Evolutionary conservation across 2,329 filamentous ascomycete genomes (phyloP), one percentile per base, ranked within the genome.

Genomic region (Aspergillus puulaauensis): DNA sequence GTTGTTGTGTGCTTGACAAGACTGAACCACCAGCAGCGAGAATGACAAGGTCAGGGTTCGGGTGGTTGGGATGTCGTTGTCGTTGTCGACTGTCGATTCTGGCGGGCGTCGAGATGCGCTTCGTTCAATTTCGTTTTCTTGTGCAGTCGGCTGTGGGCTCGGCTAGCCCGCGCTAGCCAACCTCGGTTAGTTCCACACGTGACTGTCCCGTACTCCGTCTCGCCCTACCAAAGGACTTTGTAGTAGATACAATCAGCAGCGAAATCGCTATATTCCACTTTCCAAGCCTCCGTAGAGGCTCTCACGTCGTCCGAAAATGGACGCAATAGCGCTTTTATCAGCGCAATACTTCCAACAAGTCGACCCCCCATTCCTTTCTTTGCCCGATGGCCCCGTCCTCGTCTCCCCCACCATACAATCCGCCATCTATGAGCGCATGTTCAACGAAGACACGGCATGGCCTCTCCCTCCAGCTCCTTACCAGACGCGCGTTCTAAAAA

Each of bases 261-360:
- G 8, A n/a, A 14, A 46, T 9, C 8, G 14, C 23, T 31, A 14
- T n/a, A 31, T 46, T 17, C 6, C 17, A 37, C 35, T 31, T 5
- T 46, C 24, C 2, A n/a, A 17, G 23, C 7, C 24, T 12, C 23
- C 17, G 4, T 6, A 17, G 44, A 31, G 12, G 6, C 17, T 14
- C n/a, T n/a, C 27, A 4, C 5, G 3, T 23, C 4, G 11, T 7
- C 21, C 39, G 39, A 45, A 24, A 39, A 63, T 63, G 57, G n/a
- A 61, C 58, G 57, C n/a, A 8, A 72, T 62, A 75, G 66, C 64
- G 70, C 64, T 69, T 45, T 69, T 82, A 50, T 68, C 71, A 59
- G 82, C 84, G 86, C 92, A 96, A 70, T 96, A 91, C 69, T 82
- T 93, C 35, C 92, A 97, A 71, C 79, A 93, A 2, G 86, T 87